phyloP scores from a whole-genome alignment of 2,329 filamentous ascomycete genomes.

The Blastomyces parvus region DNA sequence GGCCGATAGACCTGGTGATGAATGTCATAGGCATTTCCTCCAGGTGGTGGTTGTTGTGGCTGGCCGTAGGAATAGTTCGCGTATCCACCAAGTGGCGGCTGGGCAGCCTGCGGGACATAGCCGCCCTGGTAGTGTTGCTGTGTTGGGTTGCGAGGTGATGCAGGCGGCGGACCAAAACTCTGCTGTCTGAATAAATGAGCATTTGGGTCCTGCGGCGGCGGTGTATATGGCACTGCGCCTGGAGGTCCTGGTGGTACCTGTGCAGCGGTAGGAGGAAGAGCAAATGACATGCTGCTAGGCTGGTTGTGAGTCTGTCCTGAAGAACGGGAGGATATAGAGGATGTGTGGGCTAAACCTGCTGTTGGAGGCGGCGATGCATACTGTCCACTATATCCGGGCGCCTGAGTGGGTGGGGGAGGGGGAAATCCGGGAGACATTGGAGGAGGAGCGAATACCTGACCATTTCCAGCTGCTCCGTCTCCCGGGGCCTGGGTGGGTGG shows the following conservation, averaged over 20 bases:
- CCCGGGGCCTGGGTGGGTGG: constrained; percentile 7
- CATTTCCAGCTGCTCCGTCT: constrained; percentile 43
- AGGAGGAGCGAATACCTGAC: constrained; percentile 25
- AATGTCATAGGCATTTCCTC: constrained; percentile 30
- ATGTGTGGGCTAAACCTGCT: constrained; percentile 23
- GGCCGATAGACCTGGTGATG: constrained; percentile 41
- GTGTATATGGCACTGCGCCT: constrained; percentile 25
- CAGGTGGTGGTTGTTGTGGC: constrained; percentile 18
- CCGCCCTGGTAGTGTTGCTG: constrained; percentile 13
- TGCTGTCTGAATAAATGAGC: constrained; percentile 28
- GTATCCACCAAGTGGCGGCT: constrained; percentile 29
- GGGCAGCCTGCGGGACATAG: constrained; percentile 14
- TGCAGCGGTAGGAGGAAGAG: constrained; percentile 15
- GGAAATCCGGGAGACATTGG: constrained; percentile 19
- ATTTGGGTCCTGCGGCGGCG: constrained; percentile 28
- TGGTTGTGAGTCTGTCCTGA: constrained; percentile 23
- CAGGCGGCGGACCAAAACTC: constrained; percentile 16
- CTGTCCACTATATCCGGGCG: constrained; percentile 8
- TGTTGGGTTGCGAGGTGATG: constrained; percentile 6
- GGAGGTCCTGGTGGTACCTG: constrained; percentile 14
- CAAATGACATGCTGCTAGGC: constrained; percentile 24
- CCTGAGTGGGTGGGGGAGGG: constrained; percentile 14
- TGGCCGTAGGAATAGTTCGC: constrained; percentile 37
- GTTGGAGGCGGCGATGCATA: constrained; percentile 32
- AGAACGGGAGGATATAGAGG: constrained; percentile 20